Evolutionary conservation across 169 alveolate species (phyloP).

Genomic region (Besnoitia besnoiti): DNA sequence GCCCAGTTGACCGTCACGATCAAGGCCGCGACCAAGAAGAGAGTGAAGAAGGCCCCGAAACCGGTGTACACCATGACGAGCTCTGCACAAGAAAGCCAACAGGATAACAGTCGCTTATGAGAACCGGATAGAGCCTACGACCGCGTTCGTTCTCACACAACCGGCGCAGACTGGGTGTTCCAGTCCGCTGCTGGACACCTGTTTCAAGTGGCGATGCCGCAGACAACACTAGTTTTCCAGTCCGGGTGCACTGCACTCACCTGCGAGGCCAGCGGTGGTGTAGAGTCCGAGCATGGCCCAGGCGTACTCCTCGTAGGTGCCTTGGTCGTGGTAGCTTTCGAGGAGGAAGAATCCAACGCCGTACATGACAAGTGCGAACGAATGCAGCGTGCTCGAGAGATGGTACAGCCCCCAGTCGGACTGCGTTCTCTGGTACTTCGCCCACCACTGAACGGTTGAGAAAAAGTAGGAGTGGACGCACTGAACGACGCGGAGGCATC

Average conservation of each 20-base stretch:
- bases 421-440: constrained; percentile 84
- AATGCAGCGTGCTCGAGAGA: constrained; percentile 83
- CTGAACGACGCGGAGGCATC: constrained; percentile 82
- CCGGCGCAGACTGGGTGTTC: too few species aligned
- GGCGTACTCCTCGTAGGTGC: constrained; percentile 86
- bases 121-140: too few species aligned
- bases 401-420: constrained; percentile 88
- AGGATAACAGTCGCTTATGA: too few species aligned
- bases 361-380: constrained; percentile 82
- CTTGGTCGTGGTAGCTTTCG: constrained; percentile 89
- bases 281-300: constrained; percentile 84
- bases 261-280: constrained; percentile 83
- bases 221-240: too few species aligned
- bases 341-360: constrained; percentile 86
- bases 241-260: too few species aligned
- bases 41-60: constrained; percentile 85
- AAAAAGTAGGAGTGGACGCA: constrained; percentile 82
- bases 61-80: constrained; percentile 86
- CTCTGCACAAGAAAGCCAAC: constrained; percentile 67
- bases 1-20: constrained; percentile 84
- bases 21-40: constrained; percentile 81
- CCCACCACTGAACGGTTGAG: constrained; percentile 89
- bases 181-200: too few species aligned
- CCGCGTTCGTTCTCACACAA: too few species aligned
- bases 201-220: too few species aligned